These are phyloP conservation scores for Colletotrichum tropicale DNA, from an alignment of 2,329 filamentous ascomycete species.

Conservation along the genomic window DNA sequence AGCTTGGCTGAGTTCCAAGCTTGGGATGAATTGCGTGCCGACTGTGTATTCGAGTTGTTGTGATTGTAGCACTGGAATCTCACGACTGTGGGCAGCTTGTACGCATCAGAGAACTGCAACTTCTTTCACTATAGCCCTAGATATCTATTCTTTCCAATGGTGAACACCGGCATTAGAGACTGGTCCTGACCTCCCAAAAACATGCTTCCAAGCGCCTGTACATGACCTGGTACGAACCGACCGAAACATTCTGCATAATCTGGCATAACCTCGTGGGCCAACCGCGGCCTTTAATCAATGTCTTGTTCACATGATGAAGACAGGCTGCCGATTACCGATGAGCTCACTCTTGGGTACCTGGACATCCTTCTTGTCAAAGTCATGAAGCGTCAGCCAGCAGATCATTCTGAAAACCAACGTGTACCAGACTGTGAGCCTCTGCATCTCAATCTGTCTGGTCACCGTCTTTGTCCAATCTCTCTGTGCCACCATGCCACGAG, in stretches of 20 bases:
- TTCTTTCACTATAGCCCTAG: too few relatives aligned
- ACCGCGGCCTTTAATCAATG: not conserved
- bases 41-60: not conserved
- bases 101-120: not conserved
- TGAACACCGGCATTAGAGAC: not conserved
- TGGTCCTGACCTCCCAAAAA: not conserved
- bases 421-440: slow-evolving; percentile 31
- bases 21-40: not conserved
- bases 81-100: too few relatives aligned
- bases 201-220: not conserved
- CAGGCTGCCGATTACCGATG: slow-evolving; percentile 36
- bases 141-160: too few relatives aligned
- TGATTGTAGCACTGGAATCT: not conserved
- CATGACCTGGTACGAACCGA: not conserved
- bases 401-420: slow-evolving; percentile 39
- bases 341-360: slow-evolving; percentile 35
- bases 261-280: not conserved
- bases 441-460: not conserved
- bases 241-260: not conserved
- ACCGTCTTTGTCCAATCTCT: not conserved
- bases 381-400: slow-evolving; percentile 41
- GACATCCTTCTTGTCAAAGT: slow-evolving; percentile 39
- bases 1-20: not conserved
- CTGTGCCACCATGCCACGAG: too few relatives aligned
- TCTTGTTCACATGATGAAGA: slow-evolving; percentile 29